Percentiles rank a stretch among this genome's conserved stretches.
These are phyloP conservation scores for Aspergillus brunneoviolaceus DNA, from an alignment of 2,329 filamentous ascomycete species.

Conservation along the genomic window DNA sequence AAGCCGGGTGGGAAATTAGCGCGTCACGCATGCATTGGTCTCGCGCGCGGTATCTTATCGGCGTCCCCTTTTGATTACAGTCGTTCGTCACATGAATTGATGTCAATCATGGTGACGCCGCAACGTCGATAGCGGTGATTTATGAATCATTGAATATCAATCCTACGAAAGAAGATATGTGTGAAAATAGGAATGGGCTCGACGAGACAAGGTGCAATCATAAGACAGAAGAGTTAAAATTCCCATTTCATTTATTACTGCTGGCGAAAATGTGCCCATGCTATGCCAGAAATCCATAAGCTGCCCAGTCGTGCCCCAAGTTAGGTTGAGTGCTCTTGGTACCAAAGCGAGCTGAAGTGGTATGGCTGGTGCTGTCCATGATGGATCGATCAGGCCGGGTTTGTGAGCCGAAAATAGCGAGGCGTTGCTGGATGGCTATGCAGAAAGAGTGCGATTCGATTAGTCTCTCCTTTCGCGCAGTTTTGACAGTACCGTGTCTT, in stretches of 20 bases:
- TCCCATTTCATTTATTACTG: neutral
- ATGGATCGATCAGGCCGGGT: neutral
- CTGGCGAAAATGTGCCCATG: neutral
- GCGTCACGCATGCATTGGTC: neutral
- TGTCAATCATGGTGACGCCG: neutral
- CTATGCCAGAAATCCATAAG: neutral
- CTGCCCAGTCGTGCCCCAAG: neutral
- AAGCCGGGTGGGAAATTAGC: slow-evolving; percentile 5
- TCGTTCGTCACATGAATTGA: neutral
- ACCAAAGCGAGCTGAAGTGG: neutral
- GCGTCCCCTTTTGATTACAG: neutral
- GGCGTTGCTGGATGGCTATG: too few species aligned
- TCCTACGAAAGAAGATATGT: too few species aligned
- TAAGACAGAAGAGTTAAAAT: too few species aligned
- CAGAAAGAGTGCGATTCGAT: too few species aligned
- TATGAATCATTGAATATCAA: too few species aligned
- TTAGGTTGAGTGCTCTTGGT: neutral
- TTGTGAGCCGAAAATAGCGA: neutral
- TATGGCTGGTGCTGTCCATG: neutral
- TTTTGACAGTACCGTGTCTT: neutral
- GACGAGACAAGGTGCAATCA: too few species aligned
- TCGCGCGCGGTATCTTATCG: slow-evolving; percentile 6
- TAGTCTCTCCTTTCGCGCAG: too few species aligned
- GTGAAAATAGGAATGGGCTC: too few species aligned
- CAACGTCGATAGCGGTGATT: neutral